These are phyloP conservation scores for Liriodendron chinense DNA, from an alignment of 164 flowering plant species.

Conservation along the genomic window DNA sequence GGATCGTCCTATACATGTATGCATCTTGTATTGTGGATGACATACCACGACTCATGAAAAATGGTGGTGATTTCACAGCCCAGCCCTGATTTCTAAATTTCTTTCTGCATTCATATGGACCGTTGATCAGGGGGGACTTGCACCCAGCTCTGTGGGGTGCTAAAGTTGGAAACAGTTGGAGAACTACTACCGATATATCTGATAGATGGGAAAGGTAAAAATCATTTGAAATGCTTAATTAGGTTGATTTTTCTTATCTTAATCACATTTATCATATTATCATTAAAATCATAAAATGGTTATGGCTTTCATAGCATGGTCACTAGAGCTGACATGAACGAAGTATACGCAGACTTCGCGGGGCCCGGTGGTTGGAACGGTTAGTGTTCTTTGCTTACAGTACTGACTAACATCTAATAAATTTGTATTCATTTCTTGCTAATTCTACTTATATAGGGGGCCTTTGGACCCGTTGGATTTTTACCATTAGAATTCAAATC, in stretches of 20 bases:
- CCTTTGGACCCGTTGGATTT: too few species aligned
- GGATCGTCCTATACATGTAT: too few species aligned
- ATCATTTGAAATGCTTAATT: not conserved
- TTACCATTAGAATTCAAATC: too few species aligned
- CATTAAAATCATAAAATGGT: not conserved
- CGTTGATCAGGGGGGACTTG: slow-evolving; percentile 50
- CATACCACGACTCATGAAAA: not conserved
- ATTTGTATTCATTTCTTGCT: too few species aligned
- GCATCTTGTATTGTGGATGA: too few species aligned
- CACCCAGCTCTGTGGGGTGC: slow-evolving; percentile 71
- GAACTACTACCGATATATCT: slow-evolving; percentile 62
- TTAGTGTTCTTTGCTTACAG: slow-evolving; percentile 21
- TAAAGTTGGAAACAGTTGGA: slow-evolving; percentile 67
- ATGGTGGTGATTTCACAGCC: too few species aligned
- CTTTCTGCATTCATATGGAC: not conserved
- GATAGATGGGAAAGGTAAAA: slow-evolving; percentile 57
- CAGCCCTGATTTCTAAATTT: not conserved
- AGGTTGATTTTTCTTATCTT: not conserved
- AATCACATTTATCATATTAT: not conserved
- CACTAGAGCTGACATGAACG: slow-evolving; percentile 74
- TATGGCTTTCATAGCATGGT: slow-evolving; percentile 47
- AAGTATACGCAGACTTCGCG: slow-evolving; percentile 65
- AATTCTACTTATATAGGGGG: too few species aligned
- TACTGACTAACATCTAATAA: not conserved
- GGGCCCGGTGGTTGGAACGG: slow-evolving; percentile 97